These are phyloP conservation scores for Leucogyrophana mollusca DNA, from an alignment of 768 basidiomycete genomes.

Conservation along the genomic window DNA sequence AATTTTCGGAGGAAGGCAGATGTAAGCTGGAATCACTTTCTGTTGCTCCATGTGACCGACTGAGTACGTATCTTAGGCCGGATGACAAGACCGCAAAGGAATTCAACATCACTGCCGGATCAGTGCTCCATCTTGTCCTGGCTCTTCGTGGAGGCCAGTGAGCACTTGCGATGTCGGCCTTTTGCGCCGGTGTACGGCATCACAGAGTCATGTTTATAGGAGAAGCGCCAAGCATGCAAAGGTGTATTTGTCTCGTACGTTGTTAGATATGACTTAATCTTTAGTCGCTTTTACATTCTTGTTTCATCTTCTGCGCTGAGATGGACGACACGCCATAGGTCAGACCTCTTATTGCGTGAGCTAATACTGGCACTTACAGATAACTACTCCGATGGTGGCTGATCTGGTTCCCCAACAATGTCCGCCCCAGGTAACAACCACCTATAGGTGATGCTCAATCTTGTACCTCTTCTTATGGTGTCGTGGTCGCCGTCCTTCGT, in stretches of 20 bases:
- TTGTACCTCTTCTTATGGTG: conserved; percentile 51
- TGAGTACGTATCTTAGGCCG: conserved; percentile 46
- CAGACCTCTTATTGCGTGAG: not conserved
- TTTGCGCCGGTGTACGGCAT: conserved; percentile 2
- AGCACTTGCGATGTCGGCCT: conserved; percentile 15
- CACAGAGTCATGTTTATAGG: conserved; percentile 8
- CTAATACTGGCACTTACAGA: conserved; percentile 8
- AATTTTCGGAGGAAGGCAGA: conserved; percentile 90
- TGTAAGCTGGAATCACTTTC: conserved; percentile 51
- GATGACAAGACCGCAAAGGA: conserved; percentile 92
- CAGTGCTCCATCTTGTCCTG: conserved; percentile 91
- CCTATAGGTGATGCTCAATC: conserved; percentile 83
- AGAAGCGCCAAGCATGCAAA: conserved; percentile 19
- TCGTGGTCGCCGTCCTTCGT: conserved; percentile 15
- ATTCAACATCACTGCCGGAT: conserved; percentile 79
- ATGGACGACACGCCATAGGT: not conserved
- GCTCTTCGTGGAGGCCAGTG: conserved; percentile 88
- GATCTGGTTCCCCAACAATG: conserved; percentile 51
- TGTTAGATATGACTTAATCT: conserved; percentile 29
- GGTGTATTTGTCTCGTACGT: conserved; percentile 21
- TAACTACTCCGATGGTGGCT: conserved; percentile 3
- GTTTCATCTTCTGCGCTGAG: not conserved
- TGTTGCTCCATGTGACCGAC: not conserved
- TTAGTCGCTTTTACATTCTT: conserved; percentile 11
- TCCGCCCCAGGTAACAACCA: conserved; percentile 88